Evolutionary conservation across 2,329 filamentous ascomycete species (phyloP).

Genomic region (Zasmidium angulare): DNA sequence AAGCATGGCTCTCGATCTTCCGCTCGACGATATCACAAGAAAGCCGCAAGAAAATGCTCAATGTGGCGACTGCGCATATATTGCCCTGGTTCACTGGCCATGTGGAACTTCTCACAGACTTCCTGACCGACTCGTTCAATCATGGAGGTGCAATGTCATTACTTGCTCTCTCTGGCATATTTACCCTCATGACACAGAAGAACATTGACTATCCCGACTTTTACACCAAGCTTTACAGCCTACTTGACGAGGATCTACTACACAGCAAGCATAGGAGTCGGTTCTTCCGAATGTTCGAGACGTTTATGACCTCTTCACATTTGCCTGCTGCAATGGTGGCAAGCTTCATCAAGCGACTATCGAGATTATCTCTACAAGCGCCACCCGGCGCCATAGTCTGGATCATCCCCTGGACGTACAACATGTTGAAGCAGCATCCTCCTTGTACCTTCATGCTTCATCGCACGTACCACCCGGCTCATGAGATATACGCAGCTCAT

Average conservation of each 20-base stretch:
- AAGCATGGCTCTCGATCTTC: constrained; percentile 81
- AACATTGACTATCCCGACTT: constrained; percentile 87
- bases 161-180: constrained; percentile 86
- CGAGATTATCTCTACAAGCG: constrained; percentile 78
- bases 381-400: constrained; percentile 87
- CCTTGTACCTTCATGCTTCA: constrained; percentile 96
- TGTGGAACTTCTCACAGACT: constrained; percentile 90
- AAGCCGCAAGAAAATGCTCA: constrained; percentile 76
- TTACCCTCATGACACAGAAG: constrained; percentile 88
- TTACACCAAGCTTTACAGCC: constrained; percentile 88
- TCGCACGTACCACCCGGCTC: constrained; percentile 50
- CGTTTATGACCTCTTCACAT: constrained; percentile 87
- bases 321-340: constrained; percentile 86
- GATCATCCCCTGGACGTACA: constrained; percentile 92
- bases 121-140: constrained; percentile 91
- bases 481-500: constrained; percentile 28
- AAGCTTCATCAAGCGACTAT: constrained; percentile 93
- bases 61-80: constrained; percentile 72
- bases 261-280: constrained; percentile 92
- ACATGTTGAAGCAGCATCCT: constrained; percentile 85
- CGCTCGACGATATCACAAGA: constrained; percentile 64
- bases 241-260: constrained; percentile 80
- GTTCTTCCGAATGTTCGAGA: constrained; percentile 89
- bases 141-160: constrained; percentile 82
- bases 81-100: constrained; percentile 81